Base-by-base conservation (phyloP, 306 rosid genomes). In the Gleditsia sinensis region DNA sequence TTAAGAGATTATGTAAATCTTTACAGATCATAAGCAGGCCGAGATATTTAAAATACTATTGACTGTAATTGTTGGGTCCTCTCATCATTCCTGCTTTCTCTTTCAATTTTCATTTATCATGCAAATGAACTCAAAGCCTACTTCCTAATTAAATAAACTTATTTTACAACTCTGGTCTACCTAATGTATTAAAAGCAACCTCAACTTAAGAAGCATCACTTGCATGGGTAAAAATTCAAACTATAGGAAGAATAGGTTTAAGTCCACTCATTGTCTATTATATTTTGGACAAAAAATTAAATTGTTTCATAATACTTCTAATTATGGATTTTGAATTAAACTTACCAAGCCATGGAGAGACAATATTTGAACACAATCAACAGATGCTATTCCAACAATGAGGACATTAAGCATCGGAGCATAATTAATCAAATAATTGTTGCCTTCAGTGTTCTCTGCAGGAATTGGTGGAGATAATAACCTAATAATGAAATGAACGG, bases 291-390 rank as follows among this genome's bases (percentile, higher is more conserved):
- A n/a, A 46, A 45, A 23, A 48, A 59, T 67, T 16, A 46, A 28
- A 66, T 49, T 33, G 48, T 55, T 68, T 34, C 53, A 40, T 19
- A 25, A 58, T 34, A 39, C 55, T 20, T 71, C 36, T 5, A 6
- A 13, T 20, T 56, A 24, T 9, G 6, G 25, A 65, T 28, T 37
- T 36, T 39, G 11, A 60, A 25, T 10, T 6, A 67, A 62, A 87
- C 88, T 54, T 88, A 95, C 99, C 95, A 95, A 79, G 82, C 99
- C 99, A 86, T 87, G 99, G 53, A 95, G 86, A 2, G 97, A 92
- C 75, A 95, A 92, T 75, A 87, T 90, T 84, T 92, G 98, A 76
- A 92, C 84, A 65, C 99, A 92, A 72, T 95, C 99, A 80, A 95
- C 88, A 30, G 97, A 81, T 40, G 97, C 85, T 75, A 95, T 90